A percentile compares a stretch with the other conserved stretches of the same genome.
phyloP scores from a whole-genome alignment of 257 asterid genomes.

The Mentha longifolia region DNA sequence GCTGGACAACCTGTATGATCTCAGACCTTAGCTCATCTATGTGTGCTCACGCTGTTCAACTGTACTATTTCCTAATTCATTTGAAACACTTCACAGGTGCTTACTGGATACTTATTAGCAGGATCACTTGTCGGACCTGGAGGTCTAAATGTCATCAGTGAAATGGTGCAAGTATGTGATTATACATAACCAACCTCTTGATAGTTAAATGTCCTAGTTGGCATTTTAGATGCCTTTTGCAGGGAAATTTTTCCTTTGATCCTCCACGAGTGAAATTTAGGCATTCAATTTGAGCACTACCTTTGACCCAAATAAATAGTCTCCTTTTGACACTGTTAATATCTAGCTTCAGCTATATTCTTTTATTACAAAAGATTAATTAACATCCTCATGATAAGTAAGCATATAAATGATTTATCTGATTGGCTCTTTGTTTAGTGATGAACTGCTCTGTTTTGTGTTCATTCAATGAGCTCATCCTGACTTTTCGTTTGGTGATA shows the following conservation, averaged over 20 bases:
- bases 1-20: slow-evolving; percentile 97
- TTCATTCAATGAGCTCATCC: slow-evolving; percentile 18
- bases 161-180: slow-evolving; percentile 94
- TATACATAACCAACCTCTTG: slow-evolving; percentile 10
- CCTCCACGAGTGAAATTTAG: slow-evolving; percentile 8
- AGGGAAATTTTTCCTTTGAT: not conserved
- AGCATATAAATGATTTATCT: slow-evolving; percentile 17
- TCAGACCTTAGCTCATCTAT: slow-evolving; percentile 35
- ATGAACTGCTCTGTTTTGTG: slow-evolving; percentile 19
- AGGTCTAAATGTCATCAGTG: slow-evolving; percentile 91
- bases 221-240: slow-evolving; percentile 15
- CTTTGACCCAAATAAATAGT: not conserved
- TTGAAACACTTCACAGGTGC: slow-evolving; percentile 60
- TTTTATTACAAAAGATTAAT: slow-evolving; percentile 19
- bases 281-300: slow-evolving; percentile 7
- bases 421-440: slow-evolving; percentile 14
- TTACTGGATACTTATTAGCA: slow-evolving; percentile 96
- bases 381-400: not conserved
- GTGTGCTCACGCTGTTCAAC: slow-evolving; percentile 20
- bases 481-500: slow-evolving; percentile 8
- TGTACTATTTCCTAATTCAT: slow-evolving; percentile 31
- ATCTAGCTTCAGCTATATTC: not conserved
- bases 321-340: not conserved
- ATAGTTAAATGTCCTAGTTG: slow-evolving; percentile 23
- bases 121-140: slow-evolving; percentile 99